Evolutionary conservation across 352 stramenopile genomes (phyloP).

Genomic region (Phytophthora parvispora): DNA sequence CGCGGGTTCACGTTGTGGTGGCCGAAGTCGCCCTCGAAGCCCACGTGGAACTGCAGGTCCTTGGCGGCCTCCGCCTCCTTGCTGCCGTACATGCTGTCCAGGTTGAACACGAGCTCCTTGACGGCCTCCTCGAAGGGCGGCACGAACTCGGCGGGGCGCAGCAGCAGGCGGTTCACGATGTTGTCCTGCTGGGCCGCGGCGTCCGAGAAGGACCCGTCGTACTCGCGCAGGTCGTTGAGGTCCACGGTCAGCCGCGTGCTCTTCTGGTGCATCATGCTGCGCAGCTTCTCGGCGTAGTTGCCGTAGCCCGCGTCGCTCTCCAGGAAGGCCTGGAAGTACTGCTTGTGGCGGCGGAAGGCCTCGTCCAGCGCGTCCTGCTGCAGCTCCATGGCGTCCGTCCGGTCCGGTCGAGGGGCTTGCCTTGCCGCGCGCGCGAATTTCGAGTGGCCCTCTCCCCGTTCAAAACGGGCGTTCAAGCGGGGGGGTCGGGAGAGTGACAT

Average conservation of each 20-base stretch:
- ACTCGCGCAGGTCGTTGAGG: slow-evolving; percentile 93
- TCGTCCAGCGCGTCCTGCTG: slow-evolving; percentile 89
- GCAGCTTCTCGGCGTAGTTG: slow-evolving; percentile 86
- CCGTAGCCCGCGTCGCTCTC: slow-evolving; percentile 81
- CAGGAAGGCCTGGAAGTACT: slow-evolving; percentile 90
- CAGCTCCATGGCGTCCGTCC: slow-evolving; percentile 65
- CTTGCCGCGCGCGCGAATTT: slow-evolving; percentile 37
- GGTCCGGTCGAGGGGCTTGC: background rate
- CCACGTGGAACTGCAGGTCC: slow-evolving; percentile 90
- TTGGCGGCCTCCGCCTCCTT: slow-evolving; percentile 78
- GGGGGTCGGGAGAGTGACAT: slow-evolving; percentile 8
- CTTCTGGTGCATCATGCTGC: slow-evolving; percentile 86
- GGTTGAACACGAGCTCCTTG: slow-evolving; percentile 86
- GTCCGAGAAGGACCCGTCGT: slow-evolving; percentile 88
- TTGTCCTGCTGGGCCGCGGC: slow-evolving; percentile 70
- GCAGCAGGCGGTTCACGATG: slow-evolving; percentile 78
- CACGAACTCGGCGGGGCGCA: slow-evolving; percentile 87
- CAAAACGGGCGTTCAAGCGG: slow-evolving; percentile 10
- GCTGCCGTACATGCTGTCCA: slow-evolving; percentile 83
- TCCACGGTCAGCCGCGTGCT: slow-evolving; percentile 84
- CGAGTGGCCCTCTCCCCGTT: slow-evolving; percentile 29
- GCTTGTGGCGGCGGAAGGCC: slow-evolving; percentile 88
- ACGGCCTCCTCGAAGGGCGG: slow-evolving; percentile 87
- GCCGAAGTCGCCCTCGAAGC: slow-evolving; percentile 95
- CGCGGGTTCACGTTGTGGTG: slow-evolving; percentile 95